Evolutionary conservation across 2,329 filamentous ascomycete species (phyloP).

Genomic region (Fusarium udum): DNA sequence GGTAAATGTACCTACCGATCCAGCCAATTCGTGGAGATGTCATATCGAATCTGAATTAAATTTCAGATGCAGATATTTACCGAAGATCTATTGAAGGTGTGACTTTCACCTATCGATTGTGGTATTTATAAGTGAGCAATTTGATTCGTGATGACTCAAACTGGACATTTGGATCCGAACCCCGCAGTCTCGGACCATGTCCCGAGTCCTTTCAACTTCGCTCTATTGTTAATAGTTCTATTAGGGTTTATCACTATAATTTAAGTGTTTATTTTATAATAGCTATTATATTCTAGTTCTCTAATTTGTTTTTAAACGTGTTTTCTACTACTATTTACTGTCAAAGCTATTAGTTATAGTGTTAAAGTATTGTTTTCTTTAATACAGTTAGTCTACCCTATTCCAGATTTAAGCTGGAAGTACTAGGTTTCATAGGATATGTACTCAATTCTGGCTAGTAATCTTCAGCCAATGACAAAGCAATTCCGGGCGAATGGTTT

Average conservation of each 20-base stretch:
- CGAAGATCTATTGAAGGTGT: fast-evolving
- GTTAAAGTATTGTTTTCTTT: background rate
- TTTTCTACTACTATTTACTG: background rate
- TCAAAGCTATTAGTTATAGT: background rate
- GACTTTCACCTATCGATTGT: fast-evolving
- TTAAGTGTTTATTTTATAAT: background rate
- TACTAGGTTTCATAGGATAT: fast-evolving
- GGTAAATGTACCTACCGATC: constrained; percentile 13
- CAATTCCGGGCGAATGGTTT: constrained; percentile 27
- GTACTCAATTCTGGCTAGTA: fast-evolving
- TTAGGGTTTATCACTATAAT: background rate
- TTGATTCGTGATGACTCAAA: background rate
- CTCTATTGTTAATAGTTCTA: background rate
- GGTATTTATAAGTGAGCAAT: background rate
- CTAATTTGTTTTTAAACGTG: fast-evolving
- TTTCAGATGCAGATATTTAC: background rate
- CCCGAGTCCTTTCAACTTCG: background rate
- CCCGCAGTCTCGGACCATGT: constrained; percentile 1
- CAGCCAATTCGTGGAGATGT: constrained; percentile 14
- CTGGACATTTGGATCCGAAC: background rate
- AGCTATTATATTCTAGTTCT: fast-evolving
- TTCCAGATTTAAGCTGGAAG: background rate
- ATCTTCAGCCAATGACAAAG: background rate
- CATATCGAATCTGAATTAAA: background rate
- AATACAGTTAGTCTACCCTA: background rate